Evolutionary conservation across 1,284 basidiomycete genomes (phyloP), one percentile per base, ranked within the genome.

Genomic region (Trichosporon sp.): DNA sequence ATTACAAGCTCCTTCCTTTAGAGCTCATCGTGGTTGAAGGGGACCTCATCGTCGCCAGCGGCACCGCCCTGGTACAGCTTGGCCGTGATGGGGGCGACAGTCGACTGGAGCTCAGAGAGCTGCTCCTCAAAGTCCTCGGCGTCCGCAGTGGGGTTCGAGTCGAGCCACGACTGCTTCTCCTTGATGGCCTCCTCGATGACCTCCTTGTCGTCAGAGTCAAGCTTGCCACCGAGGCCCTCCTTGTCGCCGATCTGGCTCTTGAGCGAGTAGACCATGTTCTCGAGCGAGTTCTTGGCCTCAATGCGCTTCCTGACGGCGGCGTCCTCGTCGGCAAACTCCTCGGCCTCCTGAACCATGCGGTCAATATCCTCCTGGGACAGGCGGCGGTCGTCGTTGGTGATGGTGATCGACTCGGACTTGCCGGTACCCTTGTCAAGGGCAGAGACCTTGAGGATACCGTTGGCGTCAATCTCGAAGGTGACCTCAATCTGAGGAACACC

Each of bases 401-500:
- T 94, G 47, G 91, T 92, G 80, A 95, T 93, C 18, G 89, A 91
- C 83, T 94, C 90, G 15, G 89, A 89, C 85, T 94, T 95, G 79
- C 93, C 93, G 80, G 92, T 95, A 82, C 91, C 93, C 90, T 95
- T 96, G 84, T 95, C 94, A 63, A 88, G 86, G 21, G 93, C 94
- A 64, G 87, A 87, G 64, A 95, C 92, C 83, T 91, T 92, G 88
- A 95, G 89, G 80, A 92, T 93, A 87, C 92, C 92, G 81, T 94
- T 94, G 78, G 92, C 81, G 78, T 96, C 93, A 81, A 96, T 91
- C 86, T 96, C 93, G 81, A 96, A 96, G 25, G 91, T 90, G 69
- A 97, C 94, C 84, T 96, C 94, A 70, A 96, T 94, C 77, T 96
- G 94, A 76, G 93, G 94, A 65, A 95, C 92, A 81, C 95, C 95